A percentile compares a stretch with the other conserved stretches of the same genome.
phyloP scores from a whole-genome alignment of 768 basidiomycete species.

The Mycena amicta region DNA sequence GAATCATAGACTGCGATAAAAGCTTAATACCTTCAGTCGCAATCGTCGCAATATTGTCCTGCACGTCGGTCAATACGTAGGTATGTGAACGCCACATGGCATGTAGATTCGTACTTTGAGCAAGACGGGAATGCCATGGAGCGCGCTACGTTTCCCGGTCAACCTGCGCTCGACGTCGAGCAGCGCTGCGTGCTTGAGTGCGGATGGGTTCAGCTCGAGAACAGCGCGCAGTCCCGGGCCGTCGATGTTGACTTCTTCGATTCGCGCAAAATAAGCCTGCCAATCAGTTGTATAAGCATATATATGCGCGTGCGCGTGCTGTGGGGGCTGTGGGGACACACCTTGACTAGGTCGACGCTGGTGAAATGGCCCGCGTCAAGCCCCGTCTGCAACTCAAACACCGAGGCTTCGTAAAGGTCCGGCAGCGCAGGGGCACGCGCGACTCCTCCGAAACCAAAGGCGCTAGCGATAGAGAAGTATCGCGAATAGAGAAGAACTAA shows the following conservation, averaged over 20 bases:
- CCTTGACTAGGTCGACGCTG: conserved; percentile 66
- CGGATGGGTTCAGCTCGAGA: conserved; percentile 57
- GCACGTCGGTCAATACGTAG: neutral
- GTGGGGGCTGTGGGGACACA: conserved; percentile 21
- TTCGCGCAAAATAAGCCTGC: conserved; percentile 71
- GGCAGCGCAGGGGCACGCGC: conserved; percentile 38
- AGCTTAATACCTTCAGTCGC: conserved; percentile 41
- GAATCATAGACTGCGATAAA: neutral
- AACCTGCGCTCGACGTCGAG: conserved; percentile 48
- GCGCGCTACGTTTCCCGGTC: conserved; percentile 44
- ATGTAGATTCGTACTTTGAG: conserved; percentile 40
- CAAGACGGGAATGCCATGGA: conserved; percentile 59
- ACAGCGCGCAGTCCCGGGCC: conserved; percentile 49
- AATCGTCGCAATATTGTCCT: conserved; percentile 53
- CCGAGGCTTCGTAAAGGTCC: conserved; percentile 64
- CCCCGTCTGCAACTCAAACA: conserved; percentile 56
- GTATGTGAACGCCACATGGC: neutral
- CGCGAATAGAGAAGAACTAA: too few species aligned
- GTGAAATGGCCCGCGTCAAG: too few species aligned
- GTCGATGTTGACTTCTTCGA: conserved; percentile 68
- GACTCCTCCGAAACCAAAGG: too few species aligned
- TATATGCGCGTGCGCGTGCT: too few species aligned
- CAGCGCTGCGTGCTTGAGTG: conserved; percentile 52
- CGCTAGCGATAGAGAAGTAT: too few species aligned
- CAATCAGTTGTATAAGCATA: neutral